Evolutionary conservation across 2,329 filamentous ascomycete species (phyloP), one percentile per base, ranked within the genome.

Genomic region (Fusarium liriodendri): DNA sequence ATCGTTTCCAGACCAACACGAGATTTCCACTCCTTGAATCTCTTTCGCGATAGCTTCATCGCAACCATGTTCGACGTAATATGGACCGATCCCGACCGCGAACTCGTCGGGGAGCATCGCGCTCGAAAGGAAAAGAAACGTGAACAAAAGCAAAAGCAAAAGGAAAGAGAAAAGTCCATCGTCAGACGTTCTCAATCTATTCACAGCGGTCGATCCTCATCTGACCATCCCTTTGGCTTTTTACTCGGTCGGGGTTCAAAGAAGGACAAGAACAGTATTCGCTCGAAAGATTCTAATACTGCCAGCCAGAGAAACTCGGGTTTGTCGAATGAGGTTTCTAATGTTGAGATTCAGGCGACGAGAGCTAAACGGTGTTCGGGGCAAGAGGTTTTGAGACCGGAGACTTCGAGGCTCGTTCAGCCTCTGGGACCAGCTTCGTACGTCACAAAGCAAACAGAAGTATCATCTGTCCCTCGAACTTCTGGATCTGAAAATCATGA

Each of bases 41-140:
- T 61, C 35, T 52, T n/a, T 60, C 52, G 33, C 38, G 22, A 58
- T 64, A 73, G 16, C 6, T 13, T 68, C 29, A 54, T 45, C 47
- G 10, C 35, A 74, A 79, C 66, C 52, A 91, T 91, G 89, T 90
- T 89, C 77, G 88, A 90, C 77, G 86, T 90, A 35, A 81, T 89
- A 55, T 91, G 89, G 89, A 88, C 87, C 5, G 89, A 90, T 66
- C 87, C 86, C 25, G 83, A 87, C 59, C 82, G 84, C 66, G 87
- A 90, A 80, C 83, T 85, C 10, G 84, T 90, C 18, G 87, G 88
- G 4, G 86, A 90, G 77, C 84, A 86, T 64, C 85, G 85, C 18
- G 83, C 85, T 2, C 85, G 84, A 57, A 90, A 89, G 74, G 85
- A 86, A 70, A 80, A 72, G 62, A 77, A 76, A 50, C 83, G 77